These are phyloP conservation scores for Gnaphalium uliginosum DNA, from an alignment of 129 eudicot genomes.

Conservation along the genomic window DNA sequence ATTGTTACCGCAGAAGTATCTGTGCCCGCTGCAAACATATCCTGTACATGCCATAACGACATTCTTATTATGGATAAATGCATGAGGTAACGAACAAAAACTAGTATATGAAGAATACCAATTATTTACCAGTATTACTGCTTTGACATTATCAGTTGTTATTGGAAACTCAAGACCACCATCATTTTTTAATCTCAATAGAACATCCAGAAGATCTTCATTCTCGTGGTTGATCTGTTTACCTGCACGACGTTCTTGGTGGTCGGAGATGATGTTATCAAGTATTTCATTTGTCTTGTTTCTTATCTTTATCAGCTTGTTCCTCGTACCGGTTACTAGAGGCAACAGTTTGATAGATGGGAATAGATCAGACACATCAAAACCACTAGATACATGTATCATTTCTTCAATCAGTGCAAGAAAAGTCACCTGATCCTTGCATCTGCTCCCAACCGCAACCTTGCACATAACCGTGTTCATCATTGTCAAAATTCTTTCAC, in stretches of 20 bases:
- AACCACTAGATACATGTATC: neutral
- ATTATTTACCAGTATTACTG: neutral
- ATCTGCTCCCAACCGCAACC: conserved; percentile 2
- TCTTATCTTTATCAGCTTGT: neutral
- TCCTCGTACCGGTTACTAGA: neutral
- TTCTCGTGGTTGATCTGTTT: neutral
- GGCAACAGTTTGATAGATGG: conserved; percentile 8
- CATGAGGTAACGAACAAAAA: too few species aligned
- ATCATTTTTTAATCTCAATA: neutral
- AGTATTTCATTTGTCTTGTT: conserved; percentile 4
- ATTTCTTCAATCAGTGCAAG: neutral
- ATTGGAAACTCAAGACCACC: neutral
- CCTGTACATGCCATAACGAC: conserved; percentile 2
- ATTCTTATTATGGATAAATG: too few species aligned
- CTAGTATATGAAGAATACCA: neutral
- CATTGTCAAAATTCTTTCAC: neutral
- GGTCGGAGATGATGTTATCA: conserved; percentile 32
- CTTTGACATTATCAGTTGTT: neutral
- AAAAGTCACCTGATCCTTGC: neutral
- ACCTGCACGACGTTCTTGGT: neutral
- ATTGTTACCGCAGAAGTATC: conserved; percentile 29
- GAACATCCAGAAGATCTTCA: neutral
- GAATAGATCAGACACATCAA: neutral
- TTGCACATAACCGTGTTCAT: neutral
- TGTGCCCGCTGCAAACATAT: conserved; percentile 27